Conservation (phyloP, 1,284 basidiomycete genomes). For the Naganishia sp. region DNA sequence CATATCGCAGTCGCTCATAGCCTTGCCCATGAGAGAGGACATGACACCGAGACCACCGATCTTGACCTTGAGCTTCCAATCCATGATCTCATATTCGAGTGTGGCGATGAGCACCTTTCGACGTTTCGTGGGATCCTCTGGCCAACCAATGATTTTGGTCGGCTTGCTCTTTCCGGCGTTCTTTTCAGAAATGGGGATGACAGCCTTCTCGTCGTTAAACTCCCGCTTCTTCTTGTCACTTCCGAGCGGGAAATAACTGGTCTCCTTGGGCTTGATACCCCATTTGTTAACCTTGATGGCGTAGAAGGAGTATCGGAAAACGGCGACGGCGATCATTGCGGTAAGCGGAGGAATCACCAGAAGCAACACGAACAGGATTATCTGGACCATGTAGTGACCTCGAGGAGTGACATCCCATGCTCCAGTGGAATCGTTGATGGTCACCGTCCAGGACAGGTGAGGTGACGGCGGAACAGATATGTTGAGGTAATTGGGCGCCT, state of each 20-base stretch:
- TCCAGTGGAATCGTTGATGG: conserved; percentile 73
- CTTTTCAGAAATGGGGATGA: conserved; percentile 60
- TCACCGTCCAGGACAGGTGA: conserved; percentile 78
- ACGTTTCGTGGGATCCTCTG: conserved; percentile 82
- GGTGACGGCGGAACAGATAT: conserved; percentile 63
- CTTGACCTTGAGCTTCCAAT: conserved; percentile 95
- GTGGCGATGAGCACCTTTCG: conserved; percentile 86
- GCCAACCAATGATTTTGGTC: conserved; percentile 81
- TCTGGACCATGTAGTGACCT: conserved; percentile 74
- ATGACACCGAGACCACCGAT: conserved; percentile 95
- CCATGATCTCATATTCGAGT: conserved; percentile 90
- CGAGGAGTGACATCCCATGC: conserved; percentile 76
- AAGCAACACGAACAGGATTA: conserved; percentile 79
- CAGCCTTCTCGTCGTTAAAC: conserved; percentile 48
- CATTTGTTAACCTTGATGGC: conserved; percentile 90
- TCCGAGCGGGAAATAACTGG: conserved; percentile 57
- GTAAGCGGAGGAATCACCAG: conserved; percentile 79
- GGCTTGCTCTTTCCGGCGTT: conserved; percentile 44
- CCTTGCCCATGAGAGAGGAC: conserved; percentile 93
- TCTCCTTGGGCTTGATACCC: conserved; percentile 67
- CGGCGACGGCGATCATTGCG: conserved; percentile 71
- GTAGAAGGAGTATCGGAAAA: conserved; percentile 95
- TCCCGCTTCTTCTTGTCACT: conserved; percentile 56
- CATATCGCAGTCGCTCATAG: conserved; percentile 91
- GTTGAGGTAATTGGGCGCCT: conserved; percentile 77